Percentiles rank a stretch among this genome's conserved stretches.
Conservation (phyloP, 176 grass and related monocot genomes). For the Melocanna baccifera region DNA sequence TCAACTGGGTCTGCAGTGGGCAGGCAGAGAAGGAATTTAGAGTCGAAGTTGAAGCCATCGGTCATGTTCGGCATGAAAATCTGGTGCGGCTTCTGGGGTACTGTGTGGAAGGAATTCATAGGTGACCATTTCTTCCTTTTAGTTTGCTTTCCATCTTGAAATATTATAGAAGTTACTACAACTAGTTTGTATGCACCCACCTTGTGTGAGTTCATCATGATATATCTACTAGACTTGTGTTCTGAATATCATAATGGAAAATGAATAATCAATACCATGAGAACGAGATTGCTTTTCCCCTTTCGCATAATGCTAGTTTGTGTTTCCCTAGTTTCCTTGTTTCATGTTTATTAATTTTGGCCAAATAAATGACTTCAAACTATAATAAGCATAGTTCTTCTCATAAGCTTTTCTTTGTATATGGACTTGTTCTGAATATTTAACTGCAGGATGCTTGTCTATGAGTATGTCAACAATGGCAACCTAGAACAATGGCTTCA, state of each 20-base stretch:
- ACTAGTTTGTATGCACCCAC: constrained; percentile 2
- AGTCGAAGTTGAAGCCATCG: constrained; percentile 97
- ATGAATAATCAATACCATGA: background rate
- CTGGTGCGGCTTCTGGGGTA: constrained; percentile 90
- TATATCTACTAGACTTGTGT: background rate
- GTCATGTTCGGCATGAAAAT: constrained; percentile 94
- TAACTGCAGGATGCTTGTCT: constrained; percentile 85
- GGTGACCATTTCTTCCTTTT: constrained; percentile 52
- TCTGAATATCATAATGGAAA: background rate
- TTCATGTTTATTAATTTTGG: constrained; percentile 17
- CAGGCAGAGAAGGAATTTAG: constrained; percentile 97
- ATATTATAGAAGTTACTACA: constrained; percentile 1
- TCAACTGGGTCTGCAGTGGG: constrained; percentile 50
- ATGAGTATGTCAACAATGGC: constrained; percentile 98
- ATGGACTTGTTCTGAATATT: constrained; percentile 25
- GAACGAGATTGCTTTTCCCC: background rate
- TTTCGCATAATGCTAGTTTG: background rate
- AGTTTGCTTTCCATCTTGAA: background rate
- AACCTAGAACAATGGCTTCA: constrained; percentile 99
- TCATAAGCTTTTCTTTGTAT: constrained; percentile 3
- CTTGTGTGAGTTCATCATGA: constrained; percentile 11
- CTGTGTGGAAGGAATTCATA: constrained; percentile 88
- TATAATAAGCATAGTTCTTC: background rate
- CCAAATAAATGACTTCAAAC: background rate
- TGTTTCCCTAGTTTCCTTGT: background rate